phyloP scores from a whole-genome alignment of 805 yeast genomes.

The Hanseniaspora valbyensis region DNA sequence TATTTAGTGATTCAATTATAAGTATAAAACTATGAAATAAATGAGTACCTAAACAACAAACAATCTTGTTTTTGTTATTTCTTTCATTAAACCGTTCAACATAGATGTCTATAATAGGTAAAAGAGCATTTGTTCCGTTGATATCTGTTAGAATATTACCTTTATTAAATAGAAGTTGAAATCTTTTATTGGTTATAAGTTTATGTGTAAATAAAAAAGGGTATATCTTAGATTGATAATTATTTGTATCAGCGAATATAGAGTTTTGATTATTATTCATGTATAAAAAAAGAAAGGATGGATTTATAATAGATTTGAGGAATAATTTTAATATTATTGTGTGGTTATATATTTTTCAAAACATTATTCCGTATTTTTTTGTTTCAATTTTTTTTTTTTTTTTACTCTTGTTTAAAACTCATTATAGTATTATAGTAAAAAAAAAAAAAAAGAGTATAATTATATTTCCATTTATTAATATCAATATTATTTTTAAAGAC shows the following conservation, averaged over 20 bases:
- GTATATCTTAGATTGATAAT: constrained; percentile 4
- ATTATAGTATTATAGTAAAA: too few relatives aligned
- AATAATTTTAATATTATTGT: too few relatives aligned
- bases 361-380: too few relatives aligned
- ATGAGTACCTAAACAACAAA: constrained; percentile 10
- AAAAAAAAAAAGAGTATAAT: too few relatives aligned
- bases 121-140: constrained; percentile 2
- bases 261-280: background rate
- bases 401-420: too few relatives aligned
- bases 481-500: too few relatives aligned
- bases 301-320: too few relatives aligned
- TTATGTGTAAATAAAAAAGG: background rate
- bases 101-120: constrained; percentile 9
- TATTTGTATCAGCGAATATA: constrained; percentile 4
- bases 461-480: background rate
- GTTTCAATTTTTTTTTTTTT: too few relatives aligned
- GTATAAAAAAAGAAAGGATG: too few relatives aligned
- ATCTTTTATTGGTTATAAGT: constrained; percentile 5
- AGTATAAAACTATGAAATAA: constrained; percentile 11
- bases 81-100: background rate
- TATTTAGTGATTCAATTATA: constrained; percentile 4
- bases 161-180: constrained; percentile 6
- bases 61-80: background rate
- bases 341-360: too few relatives aligned
- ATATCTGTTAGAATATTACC: constrained; percentile 4